Evolutionary conservation across 495 filamentous ascomycete species (phyloP), one percentile per base, ranked within the genome.

Genomic region (Lasiosphaeria ovina): DNA sequence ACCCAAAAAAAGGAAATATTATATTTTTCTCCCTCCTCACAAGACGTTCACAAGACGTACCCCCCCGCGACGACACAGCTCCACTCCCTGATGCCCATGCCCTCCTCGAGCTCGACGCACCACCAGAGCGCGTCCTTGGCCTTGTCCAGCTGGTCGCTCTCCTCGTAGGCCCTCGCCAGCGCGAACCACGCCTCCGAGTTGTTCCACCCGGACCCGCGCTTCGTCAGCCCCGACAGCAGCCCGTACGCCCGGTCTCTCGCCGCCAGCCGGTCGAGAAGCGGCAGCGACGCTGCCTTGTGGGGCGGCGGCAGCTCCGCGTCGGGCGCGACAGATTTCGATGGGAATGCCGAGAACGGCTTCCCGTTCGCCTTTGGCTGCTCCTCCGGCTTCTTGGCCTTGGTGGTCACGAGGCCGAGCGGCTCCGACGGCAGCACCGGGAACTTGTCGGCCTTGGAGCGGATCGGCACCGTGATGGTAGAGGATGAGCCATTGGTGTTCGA

Each of bases 121-220:
- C 86, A 89, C 89, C 89, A 91, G 4, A 91, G 76, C 59, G 83
- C 86, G 52, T 82, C 80, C 69, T 91, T 92, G 50, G 94, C 86
- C 69, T 92, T 96, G 49, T 92, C 89, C 6, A 84, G 70, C 77
- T 97, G 89, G 6, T 88, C 89, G 54, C 88, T 87, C 57, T 87
- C 85, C 74, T 97, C 93, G 64, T 96, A 89, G 50, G 87, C 91
- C 62, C 90, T 77, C 1, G 94, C 91, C 14, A 98, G 82, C 9
- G 87, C 85, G 66, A 88, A 92, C 94, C 94, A 98, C 17, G 93
- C 94, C 69, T 97, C 94, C n/a, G 87, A 85, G 66, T 87, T 83
- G 71, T 97, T 91, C 95, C 95, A 98, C 5, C 92, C 93, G 34
- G 75, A 79, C n/a, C 92, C 92, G 3, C 90, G 81, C 74, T 89